phyloP scores from a whole-genome alignment of 2,329 filamentous ascomycete genomes.

The Rutstroemia sp. region DNA sequence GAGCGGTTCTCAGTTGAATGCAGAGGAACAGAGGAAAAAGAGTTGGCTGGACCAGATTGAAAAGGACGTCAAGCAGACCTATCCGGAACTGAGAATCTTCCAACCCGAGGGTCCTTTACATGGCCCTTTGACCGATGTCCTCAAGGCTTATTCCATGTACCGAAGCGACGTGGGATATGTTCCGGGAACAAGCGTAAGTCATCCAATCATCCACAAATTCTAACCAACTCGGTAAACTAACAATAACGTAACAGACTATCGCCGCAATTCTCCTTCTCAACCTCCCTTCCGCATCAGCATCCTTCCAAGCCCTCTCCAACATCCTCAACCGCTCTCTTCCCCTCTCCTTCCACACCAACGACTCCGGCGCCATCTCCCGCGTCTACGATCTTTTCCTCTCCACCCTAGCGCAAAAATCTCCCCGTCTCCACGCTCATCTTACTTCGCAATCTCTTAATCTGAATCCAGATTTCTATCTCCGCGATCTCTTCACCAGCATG shows the following conservation, averaged over 20 bases:
- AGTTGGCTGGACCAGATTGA: conserved; percentile 58
- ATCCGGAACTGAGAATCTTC: conserved; percentile 68
- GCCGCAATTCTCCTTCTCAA: conserved; percentile 69
- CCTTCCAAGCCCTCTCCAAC: conserved; percentile 69
- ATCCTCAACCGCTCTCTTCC: conserved; percentile 69
- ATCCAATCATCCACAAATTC: neutral
- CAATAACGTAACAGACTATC: conserved; percentile 47
- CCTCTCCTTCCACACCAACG: conserved; percentile 66
- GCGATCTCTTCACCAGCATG: conserved; percentile 53
- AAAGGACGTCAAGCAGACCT: conserved; percentile 58
- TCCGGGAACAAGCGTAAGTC: conserved; percentile 63
- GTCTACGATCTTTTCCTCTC: conserved; percentile 63
- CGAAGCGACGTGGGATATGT: conserved; percentile 75
- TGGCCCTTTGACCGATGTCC: conserved; percentile 59
- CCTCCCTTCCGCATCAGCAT: conserved; percentile 51
- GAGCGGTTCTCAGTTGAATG: conserved; percentile 25
- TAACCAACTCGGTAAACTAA: neutral
- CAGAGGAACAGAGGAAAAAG: conserved; percentile 47
- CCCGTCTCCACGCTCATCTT: conserved; percentile 57
- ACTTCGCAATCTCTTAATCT: conserved; percentile 39
- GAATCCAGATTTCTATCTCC: conserved; percentile 46
- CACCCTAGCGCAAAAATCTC: conserved; percentile 57
- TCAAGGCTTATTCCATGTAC: conserved; percentile 76
- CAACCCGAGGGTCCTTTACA: conserved; percentile 48
- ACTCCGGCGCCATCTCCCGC: conserved; percentile 59